Evolutionary conservation across 371 early-diverging fungal species (phyloP), one percentile per base, ranked within the genome.

Genomic region (Dichotomocladium elegans): DNA sequence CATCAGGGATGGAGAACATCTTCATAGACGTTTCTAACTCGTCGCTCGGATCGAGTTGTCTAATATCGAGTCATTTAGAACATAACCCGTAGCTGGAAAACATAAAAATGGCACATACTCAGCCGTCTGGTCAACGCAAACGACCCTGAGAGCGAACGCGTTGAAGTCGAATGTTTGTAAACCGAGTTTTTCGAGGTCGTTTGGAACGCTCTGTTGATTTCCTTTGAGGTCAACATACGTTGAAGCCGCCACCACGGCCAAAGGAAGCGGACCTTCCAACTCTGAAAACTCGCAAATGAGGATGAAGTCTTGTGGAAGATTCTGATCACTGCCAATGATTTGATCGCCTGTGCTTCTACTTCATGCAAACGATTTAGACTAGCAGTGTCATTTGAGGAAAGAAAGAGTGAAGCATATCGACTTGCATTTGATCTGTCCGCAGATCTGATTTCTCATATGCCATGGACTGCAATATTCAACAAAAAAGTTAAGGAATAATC

Each of bases 261-360:
- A 59, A 0, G 82, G 77, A 14, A 77, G 47, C 5, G 82, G 82
- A 0, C 82, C 82, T 56, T 82, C 80, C 29, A 82, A 41, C 49
- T 82, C 82, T 41, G 82, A 82, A 55, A 82, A 82, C 53, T 82
- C 82, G 28, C 80, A 74, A 17, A 82, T 70, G 28, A 80, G 71
- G 7, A 82, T 76, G 66, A 82, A 82, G 46, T 82, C 82, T 35
- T 69, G 64, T 22, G 49, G 49, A 33, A 24, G 14, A 22, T 21
- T 14, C 21, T 12, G 14, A 31, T n/a, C 21, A 14, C n/a, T 37
- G 37, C 37, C 37, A 37, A 37, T 4, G 37, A 37, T 21, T 21
- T 11, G 37, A 37, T 37, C 37, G 37, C 17, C 37, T 37, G n/a
- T 37, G 21, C 37, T 37, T n/a, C 9, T 37, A 21, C 21, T 2